Base-by-base conservation (phyloP, 2,329 filamentous ascomycete genomes). In the Cryphonectria radicalis region DNA sequence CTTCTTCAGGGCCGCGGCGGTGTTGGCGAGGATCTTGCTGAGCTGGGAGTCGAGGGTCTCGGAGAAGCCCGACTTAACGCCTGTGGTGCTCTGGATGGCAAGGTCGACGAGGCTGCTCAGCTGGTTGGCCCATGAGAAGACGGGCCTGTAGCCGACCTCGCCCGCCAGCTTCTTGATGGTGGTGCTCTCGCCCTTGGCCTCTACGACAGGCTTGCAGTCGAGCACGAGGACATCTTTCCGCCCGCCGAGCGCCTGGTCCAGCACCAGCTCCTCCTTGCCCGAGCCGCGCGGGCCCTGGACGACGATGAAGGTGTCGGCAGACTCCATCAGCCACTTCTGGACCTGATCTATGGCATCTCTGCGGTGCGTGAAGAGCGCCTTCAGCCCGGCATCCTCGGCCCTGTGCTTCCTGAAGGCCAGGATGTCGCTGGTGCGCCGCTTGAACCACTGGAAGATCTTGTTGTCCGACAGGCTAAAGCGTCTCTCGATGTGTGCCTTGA, bases 121-220 rank as follows among this genome's bases (percentile, higher is more conserved):
- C 77, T 91, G 97, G 81, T 98, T 98, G 82, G 97, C 92, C 93
- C 95, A 98, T 0, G 93, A 97, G 80, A 99, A 99, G 0, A 99
- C 90, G 0, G 96, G 96, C 11, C 93, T 87, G 79, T 98, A 98
- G 11, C 96, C 95, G 65, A 98, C 95, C 74, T 95, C 90, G 1
- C 85, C 83, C 0, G 95, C 96, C 7, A 96, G 90, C 57, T 92
- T 90, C 72, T 89, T 89, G 76, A 99, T 97, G 0, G 93, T 97
- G 3, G 91, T 89, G 10, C 91, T 91, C 78, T 99, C 96, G 6
- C 96, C 95, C 69, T 93, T 90, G 0, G 95, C 94, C 80, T 98
- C 95, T 72, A 95, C 92, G 14, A 98, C 93, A 0, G 93, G 92
- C 79, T 97, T 97, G 84, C 95, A 98, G 81, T 99, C 96, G 62